Conservation (phyloP, 2,329 filamentous ascomycete species). For the Sporothrix dimorphospora region DNA sequence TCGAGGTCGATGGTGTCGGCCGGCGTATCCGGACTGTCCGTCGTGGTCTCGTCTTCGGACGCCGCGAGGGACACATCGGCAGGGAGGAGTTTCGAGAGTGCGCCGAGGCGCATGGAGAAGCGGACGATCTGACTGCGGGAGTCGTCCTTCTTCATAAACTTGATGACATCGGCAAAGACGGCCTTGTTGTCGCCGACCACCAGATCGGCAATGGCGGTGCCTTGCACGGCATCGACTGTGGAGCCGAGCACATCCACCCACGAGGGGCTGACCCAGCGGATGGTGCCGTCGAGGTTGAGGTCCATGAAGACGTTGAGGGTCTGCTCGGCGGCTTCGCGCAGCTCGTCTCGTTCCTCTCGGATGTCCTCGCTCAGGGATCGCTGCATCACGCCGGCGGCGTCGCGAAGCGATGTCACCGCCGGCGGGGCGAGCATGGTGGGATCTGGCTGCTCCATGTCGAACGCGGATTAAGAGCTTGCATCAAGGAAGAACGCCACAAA, state of each 20-base stretch:
- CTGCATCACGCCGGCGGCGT: conserved; percentile 58
- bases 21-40: background rate
- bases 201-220: conserved; percentile 77
- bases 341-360: conserved; percentile 86
- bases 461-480: background rate
- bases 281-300: conserved; percentile 82
- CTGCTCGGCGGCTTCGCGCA: conserved; percentile 94
- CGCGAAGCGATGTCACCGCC: conserved; percentile 56
- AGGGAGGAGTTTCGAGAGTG: conserved; percentile 66
- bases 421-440: conserved; percentile 55
- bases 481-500: background rate
- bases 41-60: conserved; percentile 35
- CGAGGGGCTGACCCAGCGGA: conserved; percentile 95
- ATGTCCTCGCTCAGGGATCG: conserved; percentile 83
- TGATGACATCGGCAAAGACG: conserved; percentile 80
- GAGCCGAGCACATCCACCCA: conserved; percentile 94
- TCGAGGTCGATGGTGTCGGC: conserved; percentile 75
- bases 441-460: conserved; percentile 20
- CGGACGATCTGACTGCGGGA: conserved; percentile 88
- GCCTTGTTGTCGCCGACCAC: conserved; percentile 76
- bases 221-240: conserved; percentile 70
- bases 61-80: conserved; percentile 43
- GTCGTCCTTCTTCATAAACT: conserved; percentile 90
- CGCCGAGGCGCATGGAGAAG: conserved; percentile 72
- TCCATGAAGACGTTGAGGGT: conserved; percentile 96